Percentiles rank a stretch among this genome's conserved stretches.
phyloP scores from a whole-genome alignment of 2,329 filamentous ascomycete genomes.

The Aspergillus texensis region DNA sequence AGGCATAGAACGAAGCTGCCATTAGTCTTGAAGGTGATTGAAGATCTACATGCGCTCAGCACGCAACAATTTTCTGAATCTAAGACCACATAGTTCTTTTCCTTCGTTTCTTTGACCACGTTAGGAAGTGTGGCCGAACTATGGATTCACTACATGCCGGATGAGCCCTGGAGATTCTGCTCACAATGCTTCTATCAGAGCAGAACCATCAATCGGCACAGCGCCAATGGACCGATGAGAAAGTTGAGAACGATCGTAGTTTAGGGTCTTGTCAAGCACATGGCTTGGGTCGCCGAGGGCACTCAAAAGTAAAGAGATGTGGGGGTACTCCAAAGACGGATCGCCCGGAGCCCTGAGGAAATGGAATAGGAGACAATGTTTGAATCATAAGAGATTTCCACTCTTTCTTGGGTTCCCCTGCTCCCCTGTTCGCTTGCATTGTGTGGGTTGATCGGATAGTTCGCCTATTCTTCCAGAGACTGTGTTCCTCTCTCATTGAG shows the following conservation, averaged over 20 bases:
- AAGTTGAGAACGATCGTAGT: background rate
- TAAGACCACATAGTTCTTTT: too few species aligned
- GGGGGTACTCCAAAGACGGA: background rate
- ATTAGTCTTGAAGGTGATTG: background rate
- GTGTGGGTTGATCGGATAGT: background rate
- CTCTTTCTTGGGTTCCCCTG: too few species aligned
- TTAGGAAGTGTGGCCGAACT: background rate
- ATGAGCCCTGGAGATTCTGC: background rate
- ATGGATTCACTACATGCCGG: background rate
- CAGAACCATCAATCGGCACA: background rate
- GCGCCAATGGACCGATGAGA: background rate
- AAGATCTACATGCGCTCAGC: background rate
- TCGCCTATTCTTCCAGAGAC: background rate
- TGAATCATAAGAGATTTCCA: background rate
- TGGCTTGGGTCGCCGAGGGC: background rate
- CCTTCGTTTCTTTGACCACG: background rate
- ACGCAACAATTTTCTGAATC: too few species aligned
- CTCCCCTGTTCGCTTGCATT: background rate
- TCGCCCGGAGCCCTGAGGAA: background rate
- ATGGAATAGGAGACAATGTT: background rate
- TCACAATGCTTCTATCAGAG: background rate
- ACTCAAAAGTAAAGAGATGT: background rate
- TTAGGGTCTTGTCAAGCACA: background rate
- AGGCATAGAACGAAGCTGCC: background rate
- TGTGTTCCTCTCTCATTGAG: background rate